Base-by-base conservation (phyloP, 2,329 filamentous ascomycete genomes). In the Blastomyces silverae region DNA sequence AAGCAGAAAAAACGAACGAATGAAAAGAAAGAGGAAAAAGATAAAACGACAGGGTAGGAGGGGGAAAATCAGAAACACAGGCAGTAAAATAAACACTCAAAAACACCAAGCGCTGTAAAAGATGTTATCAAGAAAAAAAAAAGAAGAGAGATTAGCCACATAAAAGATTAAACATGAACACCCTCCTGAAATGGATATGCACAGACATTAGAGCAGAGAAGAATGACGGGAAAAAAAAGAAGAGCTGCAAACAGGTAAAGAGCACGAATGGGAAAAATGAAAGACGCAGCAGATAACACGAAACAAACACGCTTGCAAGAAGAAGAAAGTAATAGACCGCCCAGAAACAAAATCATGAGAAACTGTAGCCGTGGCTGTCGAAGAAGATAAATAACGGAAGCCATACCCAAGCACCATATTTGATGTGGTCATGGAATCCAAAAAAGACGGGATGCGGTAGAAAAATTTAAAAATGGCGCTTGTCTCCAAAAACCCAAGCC, bases 141-240 rank as follows among this genome's bases (percentile, higher is more conserved):
- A 67, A 66, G 58, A 67, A 69, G 66, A 66, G 64, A 64, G 67
- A 69, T 69, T 64, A 68, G 68, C 66, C 57, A 62, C 48, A 63
- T 62, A 63, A 50, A 59, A 67, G 58, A 66, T 55, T 65, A 67
- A 68, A 66, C 34, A 37, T 37, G 34, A 37, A 37, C 34, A 37
- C 69, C 69, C 58, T 22, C 63, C 28, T 34, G 53, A 37, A 17
- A 59, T 59, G 34, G 37, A 59, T 59, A 59, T 59, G 56, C 56
- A 28, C 37, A 59, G 56, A 59, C 56, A 59, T 59, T 39, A 39
- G 37, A 59, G 22, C 37, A 34, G 55, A 57, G 55, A 34, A 37
- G 55, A n/a, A 42, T 37, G 4, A 13, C 15, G 42, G 17, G 42
- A 6, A 44, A 44, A 20, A 17, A 6, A 44, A 4, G 15, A 58